These are phyloP conservation scores for Naganishia sp. DNA, from an alignment of 1,284 basidiomycete species.

Conservation along the genomic window DNA sequence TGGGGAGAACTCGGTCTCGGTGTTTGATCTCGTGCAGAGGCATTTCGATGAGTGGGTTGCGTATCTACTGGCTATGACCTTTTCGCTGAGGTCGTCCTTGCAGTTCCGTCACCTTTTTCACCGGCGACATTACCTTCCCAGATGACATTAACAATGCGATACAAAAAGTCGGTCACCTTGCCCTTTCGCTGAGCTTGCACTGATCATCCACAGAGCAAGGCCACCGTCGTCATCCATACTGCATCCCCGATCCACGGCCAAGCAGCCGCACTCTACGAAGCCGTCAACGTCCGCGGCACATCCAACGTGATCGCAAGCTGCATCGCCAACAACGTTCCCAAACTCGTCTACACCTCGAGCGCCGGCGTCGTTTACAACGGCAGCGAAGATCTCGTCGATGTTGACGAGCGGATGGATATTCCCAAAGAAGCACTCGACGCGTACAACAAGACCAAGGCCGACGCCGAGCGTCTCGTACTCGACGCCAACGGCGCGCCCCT, in stretches of 20 bases:
- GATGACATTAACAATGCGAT: constrained; percentile 71
- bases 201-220: constrained; percentile 62
- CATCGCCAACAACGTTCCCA: constrained; percentile 68
- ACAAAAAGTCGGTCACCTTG: constrained; percentile 61
- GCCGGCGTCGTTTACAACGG: constrained; percentile 93
- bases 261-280: constrained; percentile 74
- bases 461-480: constrained; percentile 81
- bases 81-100: constrained; percentile 3
- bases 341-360: constrained; percentile 93
- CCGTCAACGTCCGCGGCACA: constrained; percentile 94
- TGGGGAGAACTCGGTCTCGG: constrained; percentile 71
- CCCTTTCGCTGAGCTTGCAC: background rate
- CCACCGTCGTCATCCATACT: constrained; percentile 91
- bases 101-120: constrained; percentile 76
- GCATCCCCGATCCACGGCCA: constrained; percentile 83
- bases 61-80: background rate
- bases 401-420: constrained; percentile 82
- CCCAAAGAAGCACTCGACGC: constrained; percentile 79
- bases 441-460: constrained; percentile 96
- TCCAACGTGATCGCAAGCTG: constrained; percentile 80
- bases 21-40: constrained; percentile 87
- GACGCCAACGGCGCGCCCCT: constrained; percentile 68
- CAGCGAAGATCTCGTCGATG: constrained; percentile 69
- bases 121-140: constrained; percentile 79
- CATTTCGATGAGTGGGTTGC: constrained; percentile 61